phyloP scores from a whole-genome alignment of 1,284 basidiomycete species.

The Sporisorium graminicola region DNA sequence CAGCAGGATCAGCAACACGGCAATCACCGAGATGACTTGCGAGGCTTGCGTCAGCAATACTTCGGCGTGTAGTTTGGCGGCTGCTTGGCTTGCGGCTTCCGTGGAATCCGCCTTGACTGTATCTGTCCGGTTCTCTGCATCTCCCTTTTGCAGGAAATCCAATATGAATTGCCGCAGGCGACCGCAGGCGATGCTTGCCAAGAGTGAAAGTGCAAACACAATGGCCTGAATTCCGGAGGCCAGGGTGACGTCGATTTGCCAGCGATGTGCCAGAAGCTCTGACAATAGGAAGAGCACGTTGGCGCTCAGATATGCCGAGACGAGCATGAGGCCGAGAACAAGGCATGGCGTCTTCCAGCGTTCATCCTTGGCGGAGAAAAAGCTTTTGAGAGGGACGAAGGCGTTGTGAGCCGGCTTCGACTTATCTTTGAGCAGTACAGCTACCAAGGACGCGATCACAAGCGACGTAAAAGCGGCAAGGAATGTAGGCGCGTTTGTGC shows the following conservation, averaged over 20 bases:
- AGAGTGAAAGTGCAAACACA: constrained; percentile 15
- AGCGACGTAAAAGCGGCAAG: constrained; percentile 14
- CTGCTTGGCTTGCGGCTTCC: background rate
- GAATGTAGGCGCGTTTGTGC: constrained; percentile 22
- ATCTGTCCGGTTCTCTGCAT: background rate
- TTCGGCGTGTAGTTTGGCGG: constrained; percentile 10
- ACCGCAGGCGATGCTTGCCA: constrained; percentile 14
- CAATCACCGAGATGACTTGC: constrained; percentile 10
- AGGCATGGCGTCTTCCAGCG: constrained; percentile 17
- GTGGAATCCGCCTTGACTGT: background rate
- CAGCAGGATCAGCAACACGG: constrained; percentile 4
- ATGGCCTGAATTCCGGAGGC: constrained; percentile 18
- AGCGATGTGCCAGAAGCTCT: constrained; percentile 16
- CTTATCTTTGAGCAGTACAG: constrained; percentile 6
- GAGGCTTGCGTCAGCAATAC: constrained; percentile 9
- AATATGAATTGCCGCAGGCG: constrained; percentile 3
- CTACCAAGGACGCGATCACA: constrained; percentile 1
- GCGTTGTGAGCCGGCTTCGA: constrained; percentile 19
- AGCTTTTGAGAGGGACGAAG: constrained; percentile 9
- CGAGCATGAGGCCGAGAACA: constrained; percentile 11
- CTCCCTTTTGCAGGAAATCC: background rate
- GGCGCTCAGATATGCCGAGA: constrained; percentile 21
- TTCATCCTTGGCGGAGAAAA: constrained; percentile 5
- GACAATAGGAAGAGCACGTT: constrained; percentile 15
- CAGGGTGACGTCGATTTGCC: constrained; percentile 16